phyloP scores from a whole-genome alignment of 768 basidiomycete species.

The Kwoniella bestiolae region DNA sequence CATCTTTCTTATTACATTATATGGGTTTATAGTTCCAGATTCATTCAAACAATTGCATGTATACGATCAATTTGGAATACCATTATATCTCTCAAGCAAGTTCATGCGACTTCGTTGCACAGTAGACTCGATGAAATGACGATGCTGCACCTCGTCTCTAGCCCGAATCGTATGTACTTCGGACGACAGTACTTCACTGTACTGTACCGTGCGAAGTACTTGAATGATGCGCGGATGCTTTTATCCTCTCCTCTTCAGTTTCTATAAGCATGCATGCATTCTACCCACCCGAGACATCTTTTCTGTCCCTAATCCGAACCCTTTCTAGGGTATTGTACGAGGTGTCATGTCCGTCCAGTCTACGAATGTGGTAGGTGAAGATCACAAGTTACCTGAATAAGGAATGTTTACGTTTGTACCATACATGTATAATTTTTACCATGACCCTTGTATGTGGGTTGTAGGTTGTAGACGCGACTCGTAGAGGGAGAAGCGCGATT shows the following conservation, averaged over 20 bases:
- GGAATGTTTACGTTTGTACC: too few relatives aligned
- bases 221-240: neutral
- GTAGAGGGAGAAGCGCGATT: neutral
- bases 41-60: neutral
- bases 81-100: too few relatives aligned
- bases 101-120: too few relatives aligned
- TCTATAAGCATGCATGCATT: too few relatives aligned
- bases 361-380: neutral
- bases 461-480: neutral
- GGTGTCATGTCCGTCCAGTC: neutral
- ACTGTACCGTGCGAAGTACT: too few relatives aligned
- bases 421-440: too few relatives aligned
- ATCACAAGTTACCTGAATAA: slow-evolving; percentile 5
- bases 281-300: neutral
- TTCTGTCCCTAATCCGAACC: neutral
- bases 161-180: too few relatives aligned
- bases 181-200: too few relatives aligned
- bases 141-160: too few relatives aligned
- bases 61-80: neutral
- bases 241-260: neutral
- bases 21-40: neutral
- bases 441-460: neutral
- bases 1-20: neutral
- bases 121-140: too few relatives aligned
- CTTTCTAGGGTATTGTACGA: neutral